Evolutionary conservation across 2,329 filamentous ascomycete genomes (phyloP).

Genomic region (Epichloe scottii): DNA sequence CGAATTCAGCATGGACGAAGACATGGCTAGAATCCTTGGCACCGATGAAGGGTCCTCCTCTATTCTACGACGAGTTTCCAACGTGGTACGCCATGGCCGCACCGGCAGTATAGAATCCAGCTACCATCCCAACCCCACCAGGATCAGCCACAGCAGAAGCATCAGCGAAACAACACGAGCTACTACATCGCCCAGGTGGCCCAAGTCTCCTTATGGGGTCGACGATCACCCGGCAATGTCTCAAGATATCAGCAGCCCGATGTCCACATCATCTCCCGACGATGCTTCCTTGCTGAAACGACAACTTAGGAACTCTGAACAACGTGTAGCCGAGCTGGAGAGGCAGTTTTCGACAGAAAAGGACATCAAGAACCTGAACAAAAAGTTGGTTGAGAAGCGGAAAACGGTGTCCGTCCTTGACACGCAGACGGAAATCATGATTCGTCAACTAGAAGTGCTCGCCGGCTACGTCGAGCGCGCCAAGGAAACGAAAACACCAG

Average conservation of each 20-base stretch:
- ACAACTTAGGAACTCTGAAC: conserved; percentile 69
- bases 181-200: conserved; percentile 55
- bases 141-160: conserved; percentile 44
- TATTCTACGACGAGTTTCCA: conserved; percentile 79
- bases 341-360: conserved; percentile 58
- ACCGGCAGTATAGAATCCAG: conserved; percentile 64
- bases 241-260: conserved; percentile 58
- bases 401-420: conserved; percentile 92
- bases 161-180: conserved; percentile 55
- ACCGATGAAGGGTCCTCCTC: conserved; percentile 67
- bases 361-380: conserved; percentile 65
- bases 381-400: conserved; percentile 79
- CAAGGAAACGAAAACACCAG: conserved; percentile 66
- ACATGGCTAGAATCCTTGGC: conserved; percentile 79
- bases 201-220: conserved; percentile 46
- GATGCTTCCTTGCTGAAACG: conserved; percentile 56
- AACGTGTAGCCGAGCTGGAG: conserved; percentile 76
- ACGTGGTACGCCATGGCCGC: conserved; percentile 84
- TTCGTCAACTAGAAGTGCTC: conserved; percentile 79
- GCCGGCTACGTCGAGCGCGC: conserved; percentile 79
- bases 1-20: conserved; percentile 90
- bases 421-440: conserved; percentile 89
- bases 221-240: conserved; percentile 38
- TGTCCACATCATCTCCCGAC: conserved; percentile 50
- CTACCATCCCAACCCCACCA: conserved; percentile 22